These are phyloP conservation scores for Iodosphaeria phyllophila DNA, from an alignment of 2,329 filamentous ascomycete genomes.

Conservation along the genomic window DNA sequence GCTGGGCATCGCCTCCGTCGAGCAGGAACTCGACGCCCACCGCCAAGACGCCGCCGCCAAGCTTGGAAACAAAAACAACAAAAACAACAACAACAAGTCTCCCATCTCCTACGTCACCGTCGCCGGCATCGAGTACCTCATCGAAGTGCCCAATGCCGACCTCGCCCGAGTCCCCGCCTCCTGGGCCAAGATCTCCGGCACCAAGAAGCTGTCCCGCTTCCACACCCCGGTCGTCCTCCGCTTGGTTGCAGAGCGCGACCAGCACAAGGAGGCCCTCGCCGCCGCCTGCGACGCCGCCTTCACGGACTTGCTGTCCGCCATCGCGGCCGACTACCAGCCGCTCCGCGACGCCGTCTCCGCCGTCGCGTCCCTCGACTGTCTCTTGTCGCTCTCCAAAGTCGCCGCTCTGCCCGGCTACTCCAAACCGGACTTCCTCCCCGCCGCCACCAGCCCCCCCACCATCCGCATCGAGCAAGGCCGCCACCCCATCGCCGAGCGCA, in stretches of 20 bases:
- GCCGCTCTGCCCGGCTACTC: constrained; percentile 76
- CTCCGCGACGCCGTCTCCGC: constrained; percentile 77
- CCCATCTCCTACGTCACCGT: constrained; percentile 66
- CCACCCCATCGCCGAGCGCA: constrained; percentile 90
- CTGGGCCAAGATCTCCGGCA: constrained; percentile 89
- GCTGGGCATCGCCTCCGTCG: constrained; percentile 75
- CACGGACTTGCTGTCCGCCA: constrained; percentile 46
- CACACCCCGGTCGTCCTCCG: constrained; percentile 82
- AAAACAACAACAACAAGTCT: too few species aligned
- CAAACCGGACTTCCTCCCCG: constrained; percentile 49
- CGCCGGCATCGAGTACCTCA: constrained; percentile 81
- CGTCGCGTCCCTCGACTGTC: constrained; percentile 74
- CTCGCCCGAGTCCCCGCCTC: constrained; percentile 81
- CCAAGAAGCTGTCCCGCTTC: constrained; percentile 80
- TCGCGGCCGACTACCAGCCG: constrained; percentile 71
- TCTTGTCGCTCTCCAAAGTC: constrained; percentile 70
- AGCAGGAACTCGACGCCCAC: constrained; percentile 72
- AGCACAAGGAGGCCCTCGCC: constrained; percentile 83
- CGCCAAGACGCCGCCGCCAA: constrained; percentile 50
- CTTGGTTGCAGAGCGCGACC: constrained; percentile 72
- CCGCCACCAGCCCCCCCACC: constrained; percentile 42
- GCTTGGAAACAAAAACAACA: constrained; percentile 53
- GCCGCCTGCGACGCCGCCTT: constrained; percentile 84
- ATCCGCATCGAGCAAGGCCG: constrained; percentile 60
- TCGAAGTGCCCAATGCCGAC: constrained; percentile 71